Evolutionary conservation across 306 rosid species (phyloP).

Genomic region (Ormosia emarginata): DNA sequence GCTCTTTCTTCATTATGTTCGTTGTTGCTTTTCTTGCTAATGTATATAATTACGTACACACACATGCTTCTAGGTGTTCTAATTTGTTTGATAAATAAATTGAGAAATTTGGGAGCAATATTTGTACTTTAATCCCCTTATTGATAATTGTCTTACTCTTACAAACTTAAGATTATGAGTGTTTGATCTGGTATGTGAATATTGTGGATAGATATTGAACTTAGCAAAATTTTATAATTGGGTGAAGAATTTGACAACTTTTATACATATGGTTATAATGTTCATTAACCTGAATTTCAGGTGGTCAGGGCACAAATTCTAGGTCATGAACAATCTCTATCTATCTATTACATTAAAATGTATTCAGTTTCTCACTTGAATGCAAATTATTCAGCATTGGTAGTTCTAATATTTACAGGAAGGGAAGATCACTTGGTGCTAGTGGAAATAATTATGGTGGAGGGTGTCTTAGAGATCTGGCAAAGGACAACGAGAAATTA

Average conservation of each 20-base stretch:
- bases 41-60: background rate
- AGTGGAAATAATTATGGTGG: background rate
- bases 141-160: background rate
- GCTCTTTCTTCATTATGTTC: background rate
- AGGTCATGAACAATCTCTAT: background rate
- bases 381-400: background rate
- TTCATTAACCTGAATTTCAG: background rate
- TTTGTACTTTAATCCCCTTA: constrained; percentile 3
- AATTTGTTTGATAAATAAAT: background rate
- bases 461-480: background rate
- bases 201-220: background rate
- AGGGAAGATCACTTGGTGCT: background rate
- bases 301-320: background rate
- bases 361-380: background rate
- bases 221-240: background rate
- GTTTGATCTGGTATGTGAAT: background rate
- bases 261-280: background rate
- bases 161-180: background rate
- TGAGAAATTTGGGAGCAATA: background rate
- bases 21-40: background rate
- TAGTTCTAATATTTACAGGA: background rate
- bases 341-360: background rate
- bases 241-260: background rate
- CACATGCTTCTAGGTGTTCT: background rate
- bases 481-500: background rate